These are phyloP conservation scores for Scedosporium dehoogii DNA, from an alignment of 2,329 filamentous ascomycete genomes.

Conservation along the genomic window DNA sequence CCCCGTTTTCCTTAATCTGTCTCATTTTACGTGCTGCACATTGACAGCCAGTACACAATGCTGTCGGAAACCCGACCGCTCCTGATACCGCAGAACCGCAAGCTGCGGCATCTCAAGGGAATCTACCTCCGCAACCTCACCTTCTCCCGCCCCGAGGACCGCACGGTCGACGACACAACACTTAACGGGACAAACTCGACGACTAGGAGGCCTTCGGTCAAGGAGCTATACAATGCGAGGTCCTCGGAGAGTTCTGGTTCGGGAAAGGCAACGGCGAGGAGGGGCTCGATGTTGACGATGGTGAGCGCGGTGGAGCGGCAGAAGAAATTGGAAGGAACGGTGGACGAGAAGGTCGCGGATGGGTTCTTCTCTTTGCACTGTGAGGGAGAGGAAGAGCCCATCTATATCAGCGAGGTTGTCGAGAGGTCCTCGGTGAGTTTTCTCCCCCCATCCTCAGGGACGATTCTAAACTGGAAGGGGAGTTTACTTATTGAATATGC, in stretches of 20 bases:
- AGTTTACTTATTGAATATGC: neutral
- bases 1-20: too few species aligned
- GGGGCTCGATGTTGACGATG: constrained; percentile 5
- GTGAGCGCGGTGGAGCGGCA: constrained; percentile 40
- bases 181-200: constrained; percentile 45
- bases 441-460: neutral
- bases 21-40: too few species aligned
- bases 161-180: constrained; percentile 71
- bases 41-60: neutral
- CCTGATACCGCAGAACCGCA: constrained; percentile 67
- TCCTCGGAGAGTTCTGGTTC: constrained; percentile 43
- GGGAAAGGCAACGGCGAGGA: constrained; percentile 12
- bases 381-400: constrained; percentile 52
- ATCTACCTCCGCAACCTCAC: constrained; percentile 80
- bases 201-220: constrained; percentile 6
- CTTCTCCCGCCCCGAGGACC: constrained; percentile 49
- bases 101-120: constrained; percentile 76
- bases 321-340: constrained; percentile 60
- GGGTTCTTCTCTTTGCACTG: constrained; percentile 82
- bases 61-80: constrained; percentile 28
- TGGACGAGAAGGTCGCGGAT: constrained; percentile 69
- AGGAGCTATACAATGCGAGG: constrained; percentile 42
- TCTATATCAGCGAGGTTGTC: constrained; percentile 83
- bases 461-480: too few species aligned
- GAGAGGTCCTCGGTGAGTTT: constrained; percentile 56